Evolutionary conservation across 768 basidiomycete genomes (phyloP), one percentile per base, ranked within the genome.

Genomic region (Trametes cubensis): DNA sequence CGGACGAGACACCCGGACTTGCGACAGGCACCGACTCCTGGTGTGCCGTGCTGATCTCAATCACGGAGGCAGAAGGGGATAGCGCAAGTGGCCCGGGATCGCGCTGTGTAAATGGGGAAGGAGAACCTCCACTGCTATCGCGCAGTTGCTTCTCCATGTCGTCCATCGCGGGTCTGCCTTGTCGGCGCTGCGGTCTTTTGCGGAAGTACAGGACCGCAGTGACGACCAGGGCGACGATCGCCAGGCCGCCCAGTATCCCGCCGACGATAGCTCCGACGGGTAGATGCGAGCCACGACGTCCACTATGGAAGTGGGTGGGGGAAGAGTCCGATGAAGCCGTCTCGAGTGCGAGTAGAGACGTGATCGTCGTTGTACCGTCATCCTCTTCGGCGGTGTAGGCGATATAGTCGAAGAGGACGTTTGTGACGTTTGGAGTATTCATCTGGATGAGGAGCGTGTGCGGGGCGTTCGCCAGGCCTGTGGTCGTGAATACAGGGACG

Each of bases 371-470:
- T 21, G 38, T 53, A 1, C 4, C 39, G 20, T 23, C 28, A 14
- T 20, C 40, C 10, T 34, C 25, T 28, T 28, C 38, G 46, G 25
- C 14, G 10, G 62, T 63, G 55, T 63, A 63, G 25, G 48, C 20
- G 23, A 58, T 58, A 23, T 54, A 59, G 51, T 63, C 62, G 48
- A 63, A 63, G 0, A 45, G 44, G 21, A 55, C 21, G 30, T 41
- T 26, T 38, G 61, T 26, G 15, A 18, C n/a, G 49, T 53, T 57
- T 2, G 52, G 39, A 6, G 21, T 45, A 15, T 28, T 28, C 18
- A 18, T 25, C n/a, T 52, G 39, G 4, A 55, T 60, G 28, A 28
- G 21, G n/a, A 63, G 38, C 1, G 57, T 55, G 47, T 63, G 62
- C 21, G 46, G 11, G 26, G 15, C 51, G 40, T 55, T 40, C 41